These are phyloP conservation scores for Penicillium sp. DNA, from an alignment of 2,329 filamentous ascomycete species.

Conservation along the genomic window DNA sequence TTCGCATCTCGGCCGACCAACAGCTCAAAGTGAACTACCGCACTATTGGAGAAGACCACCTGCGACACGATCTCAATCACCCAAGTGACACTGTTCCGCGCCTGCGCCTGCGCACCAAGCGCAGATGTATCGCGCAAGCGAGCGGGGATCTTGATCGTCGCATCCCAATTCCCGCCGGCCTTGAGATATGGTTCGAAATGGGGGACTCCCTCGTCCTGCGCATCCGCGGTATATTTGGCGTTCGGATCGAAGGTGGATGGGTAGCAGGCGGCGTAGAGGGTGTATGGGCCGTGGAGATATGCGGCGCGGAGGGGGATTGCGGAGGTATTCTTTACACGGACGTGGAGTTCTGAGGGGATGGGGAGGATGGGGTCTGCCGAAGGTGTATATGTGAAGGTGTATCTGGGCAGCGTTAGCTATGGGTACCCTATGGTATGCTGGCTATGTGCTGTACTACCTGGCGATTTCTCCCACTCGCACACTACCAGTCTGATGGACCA, in stretches of 20 bases:
- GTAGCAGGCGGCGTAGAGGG: slow-evolving; percentile 82
- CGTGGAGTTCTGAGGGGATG: slow-evolving; percentile 75
- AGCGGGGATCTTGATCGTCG: slow-evolving; percentile 78
- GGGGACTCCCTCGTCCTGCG: slow-evolving; percentile 74
- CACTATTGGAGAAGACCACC: slow-evolving; percentile 89
- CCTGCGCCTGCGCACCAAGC: not conserved
- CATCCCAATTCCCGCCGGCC: slow-evolving; percentile 84
- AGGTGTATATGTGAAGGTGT: slow-evolving; percentile 89
- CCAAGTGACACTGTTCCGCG: slow-evolving; percentile 69
- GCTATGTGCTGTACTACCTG: too few relatives aligned
- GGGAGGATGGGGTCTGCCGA: slow-evolving; percentile 87
- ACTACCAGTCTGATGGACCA: slow-evolving; percentile 86
- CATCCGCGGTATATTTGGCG: slow-evolving; percentile 70
- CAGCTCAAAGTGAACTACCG: slow-evolving; percentile 85
- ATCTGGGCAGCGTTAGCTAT: slow-evolving; percentile 47
- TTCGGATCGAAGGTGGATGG: slow-evolving; percentile 84
- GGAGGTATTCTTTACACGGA: slow-evolving; percentile 90
- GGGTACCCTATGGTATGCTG: too few relatives aligned
- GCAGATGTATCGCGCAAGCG: slow-evolving; percentile 56
- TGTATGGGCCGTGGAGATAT: slow-evolving; percentile 96
- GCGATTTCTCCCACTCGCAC: slow-evolving; percentile 95
- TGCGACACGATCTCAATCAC: slow-evolving; percentile 90
- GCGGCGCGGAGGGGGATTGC: slow-evolving; percentile 89
- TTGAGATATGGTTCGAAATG: slow-evolving; percentile 97
- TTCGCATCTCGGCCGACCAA: slow-evolving; percentile 84